Percentiles rank a stretch among this genome's conserved stretches.
phyloP scores from a whole-genome alignment of 768 basidiomycete species.

The Suillus hirtellus region DNA sequence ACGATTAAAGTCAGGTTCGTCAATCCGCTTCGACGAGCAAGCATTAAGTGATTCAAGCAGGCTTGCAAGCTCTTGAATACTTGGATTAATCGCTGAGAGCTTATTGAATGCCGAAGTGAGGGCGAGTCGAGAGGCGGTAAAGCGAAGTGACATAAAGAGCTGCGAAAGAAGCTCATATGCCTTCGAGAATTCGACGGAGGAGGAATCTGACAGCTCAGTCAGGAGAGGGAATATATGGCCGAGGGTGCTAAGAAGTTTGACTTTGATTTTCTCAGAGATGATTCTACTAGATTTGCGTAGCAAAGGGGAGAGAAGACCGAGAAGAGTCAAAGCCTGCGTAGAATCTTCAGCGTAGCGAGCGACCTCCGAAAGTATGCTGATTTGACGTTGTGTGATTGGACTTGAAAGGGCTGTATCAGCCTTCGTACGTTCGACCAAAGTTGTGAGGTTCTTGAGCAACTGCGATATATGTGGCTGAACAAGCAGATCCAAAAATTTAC shows the following conservation, averaged over 20 bases:
- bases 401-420: conserved; percentile 50
- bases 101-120: conserved; percentile 66
- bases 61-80: conserved; percentile 48
- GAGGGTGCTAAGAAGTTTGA: conserved; percentile 74
- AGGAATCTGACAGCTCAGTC: conserved; percentile 52
- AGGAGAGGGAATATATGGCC: conserved; percentile 66
- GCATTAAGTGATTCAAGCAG: conserved; percentile 78
- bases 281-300: conserved; percentile 74
- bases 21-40: conserved; percentile 77
- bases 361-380: conserved; percentile 76
- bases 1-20: conserved; percentile 91
- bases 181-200: conserved; percentile 46
- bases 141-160: conserved; percentile 76
- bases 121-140: conserved; percentile 66
- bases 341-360: conserved; percentile 72
- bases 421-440: conserved; percentile 64
- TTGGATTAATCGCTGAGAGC: conserved; percentile 40
- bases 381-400: conserved; percentile 77
- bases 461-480: conserved; percentile 70
- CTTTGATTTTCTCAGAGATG: conserved; percentile 85
- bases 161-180: conserved; percentile 69
- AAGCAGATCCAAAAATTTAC: conserved; percentile 48
- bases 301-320: conserved; percentile 74
- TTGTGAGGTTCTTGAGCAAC: conserved; percentile 71
- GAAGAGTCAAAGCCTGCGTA: conserved; percentile 69